These are phyloP conservation scores for Fusarium kyushuense DNA, from an alignment of 2,329 filamentous ascomycete species.

Conservation along the genomic window DNA sequence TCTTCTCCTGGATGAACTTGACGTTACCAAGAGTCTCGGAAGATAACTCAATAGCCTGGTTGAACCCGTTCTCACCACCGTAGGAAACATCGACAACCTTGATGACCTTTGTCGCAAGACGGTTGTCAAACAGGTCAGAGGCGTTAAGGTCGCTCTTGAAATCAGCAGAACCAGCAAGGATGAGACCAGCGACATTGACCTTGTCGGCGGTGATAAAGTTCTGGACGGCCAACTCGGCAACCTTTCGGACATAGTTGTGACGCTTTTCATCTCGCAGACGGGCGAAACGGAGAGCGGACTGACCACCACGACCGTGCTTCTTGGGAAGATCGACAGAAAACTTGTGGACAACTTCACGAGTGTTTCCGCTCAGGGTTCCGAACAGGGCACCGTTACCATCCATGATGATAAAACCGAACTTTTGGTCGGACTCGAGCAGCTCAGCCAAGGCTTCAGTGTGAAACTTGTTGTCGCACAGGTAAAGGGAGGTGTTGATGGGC, in stretches of 20 bases:
- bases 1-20: conserved; percentile 99
- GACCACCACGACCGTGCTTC: conserved; percentile 99
- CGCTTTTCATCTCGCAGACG: conserved; percentile 99
- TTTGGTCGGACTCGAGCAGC: conserved; percentile 97
- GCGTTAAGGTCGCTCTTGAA: conserved; percentile 99
- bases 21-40: conserved; percentile 97
- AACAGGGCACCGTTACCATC: conserved; percentile 98
- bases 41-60: conserved; percentile 97
- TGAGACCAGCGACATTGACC: conserved; percentile 95
- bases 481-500: conserved; percentile 99
- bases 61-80: conserved; percentile 99
- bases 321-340: conserved; percentile 98
- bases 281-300: conserved; percentile 98
- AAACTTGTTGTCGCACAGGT: conserved; percentile 99
- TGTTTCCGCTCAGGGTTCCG: conserved; percentile 96
- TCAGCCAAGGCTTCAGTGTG: conserved; percentile 98
- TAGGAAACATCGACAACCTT: conserved; percentile 99
- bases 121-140: conserved; percentile 96
- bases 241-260: conserved; percentile 99
- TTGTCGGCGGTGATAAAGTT: conserved; percentile 99
- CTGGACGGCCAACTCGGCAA: conserved; percentile 96
- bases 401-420: conserved; percentile 99
- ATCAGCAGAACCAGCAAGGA: conserved; percentile 96
- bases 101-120: conserved; percentile 94
- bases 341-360: conserved; percentile 95